phyloP scores from a whole-genome alignment of 1,284 basidiomycete species.

The Fistulinella cinereoalba region DNA sequence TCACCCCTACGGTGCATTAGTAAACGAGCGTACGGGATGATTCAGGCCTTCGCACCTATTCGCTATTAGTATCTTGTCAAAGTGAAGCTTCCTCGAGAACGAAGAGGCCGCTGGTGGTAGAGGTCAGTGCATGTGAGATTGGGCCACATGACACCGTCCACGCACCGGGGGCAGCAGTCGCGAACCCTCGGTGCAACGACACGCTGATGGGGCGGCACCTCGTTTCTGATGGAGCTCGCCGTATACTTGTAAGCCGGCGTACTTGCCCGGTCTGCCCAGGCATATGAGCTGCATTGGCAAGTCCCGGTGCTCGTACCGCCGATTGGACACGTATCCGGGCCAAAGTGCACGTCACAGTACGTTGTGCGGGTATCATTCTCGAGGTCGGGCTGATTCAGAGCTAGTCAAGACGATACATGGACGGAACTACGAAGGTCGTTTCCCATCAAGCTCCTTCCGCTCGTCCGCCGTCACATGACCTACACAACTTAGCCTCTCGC shows the following conservation, averaged over 20 bases:
- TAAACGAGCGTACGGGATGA: background rate
- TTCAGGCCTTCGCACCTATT: conserved; percentile 55
- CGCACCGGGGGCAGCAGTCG: conserved; percentile 19
- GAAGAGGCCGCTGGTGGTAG: background rate
- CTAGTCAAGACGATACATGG: background rate
- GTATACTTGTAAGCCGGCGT: conserved; percentile 3
- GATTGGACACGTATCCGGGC: conserved; percentile 16
- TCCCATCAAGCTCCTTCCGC: conserved; percentile 24
- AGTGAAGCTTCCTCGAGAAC: conserved; percentile 47
- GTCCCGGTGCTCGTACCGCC: conserved; percentile 7
- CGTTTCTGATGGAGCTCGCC: conserved; percentile 1
- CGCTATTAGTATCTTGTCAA: conserved; percentile 83
- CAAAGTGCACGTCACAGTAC: conserved; percentile 24
- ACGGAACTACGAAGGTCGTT: no score
- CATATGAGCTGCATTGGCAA: conserved; percentile 7
- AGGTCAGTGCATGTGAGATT: background rate
- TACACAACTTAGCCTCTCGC: conserved; percentile 10
- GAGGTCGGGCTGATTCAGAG: background rate
- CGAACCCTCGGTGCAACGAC: conserved; percentile 11
- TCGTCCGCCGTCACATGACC: conserved; percentile 16
- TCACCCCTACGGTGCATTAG: conserved; percentile 62
- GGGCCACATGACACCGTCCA: background rate
- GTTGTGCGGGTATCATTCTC: conserved; percentile 34
- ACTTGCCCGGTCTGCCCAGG: conserved; percentile 5
- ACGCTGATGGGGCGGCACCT: background rate